phyloP scores from a whole-genome alignment of 208 protist genomes.

The Leptomonas pyrrhocoris region DNA sequence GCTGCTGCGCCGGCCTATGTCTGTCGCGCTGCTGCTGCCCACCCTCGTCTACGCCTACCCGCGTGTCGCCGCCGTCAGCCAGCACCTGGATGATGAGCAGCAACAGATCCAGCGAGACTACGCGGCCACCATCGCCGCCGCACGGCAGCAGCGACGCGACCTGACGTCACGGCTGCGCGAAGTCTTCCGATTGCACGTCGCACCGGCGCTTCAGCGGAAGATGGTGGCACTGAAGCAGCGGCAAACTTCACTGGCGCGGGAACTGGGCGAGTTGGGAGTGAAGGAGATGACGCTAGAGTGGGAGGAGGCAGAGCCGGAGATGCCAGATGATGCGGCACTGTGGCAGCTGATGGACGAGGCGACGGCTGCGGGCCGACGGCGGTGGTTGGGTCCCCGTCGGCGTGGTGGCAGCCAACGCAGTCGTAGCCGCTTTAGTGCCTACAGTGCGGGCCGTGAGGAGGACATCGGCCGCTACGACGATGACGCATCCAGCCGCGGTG shows the following conservation, averaged over 20 bases:
- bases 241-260: slow-evolving; percentile 32
- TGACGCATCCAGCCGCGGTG: slow-evolving; percentile 4
- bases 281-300: slow-evolving; percentile 38
- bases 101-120: slow-evolving; percentile 38
- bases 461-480: slow-evolving; percentile 1
- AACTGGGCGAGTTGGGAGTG: slow-evolving; percentile 42
- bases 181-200: slow-evolving; percentile 32
- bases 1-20: slow-evolving; percentile 1
- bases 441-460: not conserved
- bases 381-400: not conserved
- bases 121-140: slow-evolving; percentile 31
- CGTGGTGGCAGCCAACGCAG: slow-evolving; percentile 2
- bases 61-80: slow-evolving; percentile 36
- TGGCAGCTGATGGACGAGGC: slow-evolving; percentile 24
- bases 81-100: slow-evolving; percentile 43
- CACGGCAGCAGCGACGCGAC: slow-evolving; percentile 25
- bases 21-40: slow-evolving; percentile 27
- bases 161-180: slow-evolving; percentile 31
- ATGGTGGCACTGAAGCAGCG: slow-evolving; percentile 20
- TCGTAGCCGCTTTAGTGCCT: slow-evolving; percentile 5
- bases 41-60: slow-evolving; percentile 44
- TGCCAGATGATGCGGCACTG: slow-evolving; percentile 6
- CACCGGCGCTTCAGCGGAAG: slow-evolving; percentile 23
- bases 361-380: slow-evolving; percentile 13
- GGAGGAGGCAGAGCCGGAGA: slow-evolving; percentile 30